Base-by-base conservation (phyloP, 345 rosid genomes). In the Psidium friedrichsthalianum region DNA sequence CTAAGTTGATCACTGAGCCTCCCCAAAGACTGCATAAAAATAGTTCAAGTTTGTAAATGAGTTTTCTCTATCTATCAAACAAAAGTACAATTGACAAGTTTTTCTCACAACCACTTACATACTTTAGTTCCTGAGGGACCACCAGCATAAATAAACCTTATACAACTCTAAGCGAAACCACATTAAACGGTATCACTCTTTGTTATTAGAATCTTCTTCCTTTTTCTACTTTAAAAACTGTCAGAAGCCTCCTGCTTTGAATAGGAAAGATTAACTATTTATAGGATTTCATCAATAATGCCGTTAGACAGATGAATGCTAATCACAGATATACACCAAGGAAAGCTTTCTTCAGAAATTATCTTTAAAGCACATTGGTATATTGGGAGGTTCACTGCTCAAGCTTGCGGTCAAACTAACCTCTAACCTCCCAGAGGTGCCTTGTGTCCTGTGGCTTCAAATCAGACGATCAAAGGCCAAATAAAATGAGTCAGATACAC, bases 11-110 rank as follows among this genome's bases (percentile, higher is more conserved):
- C 81, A 98, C 98, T 86, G 97, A 91, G 32, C 99, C 98, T 87
- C 99, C 99, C 99, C 99, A 98, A 69, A 98, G 99, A 92, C 99
- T 98, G 93, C 88, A 88, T 24, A 52, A 81, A 53, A 44, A 82
- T 58, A 24, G 32, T 42, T 11, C 80, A 36, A 18, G 2, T 36
- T 21, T 36, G 80, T 20, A 69, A 9, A 1, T 69, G 1, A 36
- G 80, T 69, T 69, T 32, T 69, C 25, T 69, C 40, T 69, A 69
- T 69, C 25, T 1, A 32, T 69, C 32, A 69, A 69, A 55, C 7
- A 69, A 36, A 53, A 54, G 40, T 58, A 56, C 54, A 13, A 44
- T 36, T 69, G 47, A 69, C 6, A 6, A 36, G 80, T 69, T 36
- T 69, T 36, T 36, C 25, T 69, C 80, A 9, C 42, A 10, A 69